Percentiles rank a stretch among this genome's conserved stretches.
Evolutionary conservation across 805 yeast genomes (phyloP).

Genomic region (Candida anglica): DNA sequence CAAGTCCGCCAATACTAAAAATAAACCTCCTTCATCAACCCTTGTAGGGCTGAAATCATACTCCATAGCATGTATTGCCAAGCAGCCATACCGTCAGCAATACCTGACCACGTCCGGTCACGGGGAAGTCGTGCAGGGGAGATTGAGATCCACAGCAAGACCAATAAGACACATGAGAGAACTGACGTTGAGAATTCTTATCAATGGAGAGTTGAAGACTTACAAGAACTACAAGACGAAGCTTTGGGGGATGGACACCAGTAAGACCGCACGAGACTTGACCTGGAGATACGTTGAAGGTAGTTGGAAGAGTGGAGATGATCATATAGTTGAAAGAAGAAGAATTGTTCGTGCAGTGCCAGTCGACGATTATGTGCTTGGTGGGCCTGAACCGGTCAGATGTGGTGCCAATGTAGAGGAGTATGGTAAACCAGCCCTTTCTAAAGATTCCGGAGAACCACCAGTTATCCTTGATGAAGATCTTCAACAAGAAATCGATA

Average conservation of each 20-base stretch:
- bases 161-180: constrained; percentile 32
- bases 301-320: constrained; percentile 76
- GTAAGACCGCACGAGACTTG: constrained; percentile 56
- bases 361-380: constrained; percentile 6
- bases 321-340: constrained; percentile 69
- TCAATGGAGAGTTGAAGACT: constrained; percentile 53
- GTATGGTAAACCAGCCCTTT: constrained; percentile 17
- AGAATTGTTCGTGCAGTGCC: constrained; percentile 1
- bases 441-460: constrained; percentile 7
- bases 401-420: constrained; percentile 24
- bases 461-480: constrained; percentile 5
- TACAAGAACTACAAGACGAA: constrained; percentile 68
- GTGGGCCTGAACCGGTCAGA: constrained; percentile 4
- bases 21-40: constrained; percentile 24
- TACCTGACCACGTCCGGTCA: constrained; percentile 29
- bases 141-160: constrained; percentile 56
- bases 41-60: constrained; percentile 33
- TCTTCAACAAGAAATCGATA: constrained; percentile 16
- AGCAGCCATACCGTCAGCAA: constrained; percentile 14
- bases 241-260: constrained; percentile 87
- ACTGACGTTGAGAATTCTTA: constrained; percentile 62
- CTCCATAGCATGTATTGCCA: constrained; percentile 20
- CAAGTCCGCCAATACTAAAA: constrained; percentile 31
- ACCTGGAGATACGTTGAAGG: constrained; percentile 60
- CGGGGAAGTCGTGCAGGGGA: constrained; percentile 49